These are phyloP conservation scores for Colletotrichum eleusines DNA, from an alignment of 2,329 filamentous ascomycete genomes.

Conservation along the genomic window DNA sequence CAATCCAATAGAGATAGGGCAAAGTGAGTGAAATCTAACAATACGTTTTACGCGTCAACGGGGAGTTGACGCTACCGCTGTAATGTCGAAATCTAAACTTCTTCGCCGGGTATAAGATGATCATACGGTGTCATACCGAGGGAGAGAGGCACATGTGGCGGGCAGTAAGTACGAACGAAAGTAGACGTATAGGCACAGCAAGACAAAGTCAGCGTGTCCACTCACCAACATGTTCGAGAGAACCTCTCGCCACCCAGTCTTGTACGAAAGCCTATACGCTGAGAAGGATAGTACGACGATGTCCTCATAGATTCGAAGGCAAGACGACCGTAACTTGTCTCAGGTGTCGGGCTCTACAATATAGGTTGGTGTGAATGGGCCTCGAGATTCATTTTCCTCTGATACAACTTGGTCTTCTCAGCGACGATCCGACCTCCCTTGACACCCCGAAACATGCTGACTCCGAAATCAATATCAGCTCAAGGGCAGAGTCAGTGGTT, in stretches of 20 bases:
- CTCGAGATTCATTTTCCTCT: neutral
- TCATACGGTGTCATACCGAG: neutral
- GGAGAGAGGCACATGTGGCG: no score
- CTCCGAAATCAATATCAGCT: neutral
- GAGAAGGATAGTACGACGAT: no score
- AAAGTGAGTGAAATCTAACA: neutral
- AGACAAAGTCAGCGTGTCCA: neutral
- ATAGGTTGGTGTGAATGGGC: neutral
- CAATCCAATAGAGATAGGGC: neutral
- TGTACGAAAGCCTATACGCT: no score
- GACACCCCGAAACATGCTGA: neutral
- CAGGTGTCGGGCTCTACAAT: neutral
- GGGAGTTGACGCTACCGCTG: neutral
- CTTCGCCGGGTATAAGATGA: no score
- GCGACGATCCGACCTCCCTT: neutral
- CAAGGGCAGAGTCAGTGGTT: neutral
- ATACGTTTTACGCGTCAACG: neutral
- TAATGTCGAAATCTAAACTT: neutral
- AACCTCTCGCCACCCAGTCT: neutral
- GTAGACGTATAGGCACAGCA: neutral
- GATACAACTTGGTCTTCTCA: neutral
- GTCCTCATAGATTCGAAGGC: neutral
- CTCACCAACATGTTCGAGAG: neutral
- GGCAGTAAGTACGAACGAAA: neutral
- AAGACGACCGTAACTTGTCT: neutral